These are phyloP conservation scores for Chlorella sp. DNA, from an alignment of 139 green algal genomes.

Conservation along the genomic window DNA sequence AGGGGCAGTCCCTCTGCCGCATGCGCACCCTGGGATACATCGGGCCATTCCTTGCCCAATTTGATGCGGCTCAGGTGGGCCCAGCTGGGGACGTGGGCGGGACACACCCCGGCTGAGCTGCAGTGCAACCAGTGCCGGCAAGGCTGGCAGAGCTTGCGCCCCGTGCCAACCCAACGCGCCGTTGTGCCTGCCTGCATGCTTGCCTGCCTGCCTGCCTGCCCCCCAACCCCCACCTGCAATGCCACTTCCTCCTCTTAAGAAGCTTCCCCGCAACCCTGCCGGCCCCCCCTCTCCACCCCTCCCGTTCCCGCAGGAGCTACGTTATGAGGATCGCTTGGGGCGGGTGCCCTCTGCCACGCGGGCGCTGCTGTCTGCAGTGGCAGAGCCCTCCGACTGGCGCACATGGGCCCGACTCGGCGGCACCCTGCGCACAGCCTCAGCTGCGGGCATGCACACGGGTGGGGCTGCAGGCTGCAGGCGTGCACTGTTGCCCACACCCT, in stretches of 20 bases:
- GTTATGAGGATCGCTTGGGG: background rate
- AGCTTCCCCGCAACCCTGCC: too few species aligned
- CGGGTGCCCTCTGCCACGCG: too few species aligned
- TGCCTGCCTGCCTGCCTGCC: too few species aligned
- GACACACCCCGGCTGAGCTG: background rate
- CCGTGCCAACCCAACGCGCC: too few species aligned
- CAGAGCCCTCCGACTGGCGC: background rate
- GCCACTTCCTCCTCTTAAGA: too few species aligned
- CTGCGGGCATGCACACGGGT: background rate
- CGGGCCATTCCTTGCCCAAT: background rate
- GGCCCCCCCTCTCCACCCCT: too few species aligned
- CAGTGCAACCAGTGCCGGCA: background rate
- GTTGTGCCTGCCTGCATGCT: too few species aligned
- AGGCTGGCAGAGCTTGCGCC: background rate
- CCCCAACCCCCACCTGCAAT: too few species aligned
- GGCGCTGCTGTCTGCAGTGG: background rate
- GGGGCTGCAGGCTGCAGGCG: too few species aligned
- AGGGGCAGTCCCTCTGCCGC: background rate
- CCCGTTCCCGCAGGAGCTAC: background rate
- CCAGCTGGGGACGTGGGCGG: background rate
- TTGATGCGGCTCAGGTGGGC: background rate
- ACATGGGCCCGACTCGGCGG: background rate
- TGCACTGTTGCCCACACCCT: too few species aligned
- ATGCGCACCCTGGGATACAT: conserved; percentile 16
- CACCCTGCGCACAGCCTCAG: background rate